Base-by-base conservation (phyloP, 345 rosid genomes). In the Passiflora organensis region DNA sequence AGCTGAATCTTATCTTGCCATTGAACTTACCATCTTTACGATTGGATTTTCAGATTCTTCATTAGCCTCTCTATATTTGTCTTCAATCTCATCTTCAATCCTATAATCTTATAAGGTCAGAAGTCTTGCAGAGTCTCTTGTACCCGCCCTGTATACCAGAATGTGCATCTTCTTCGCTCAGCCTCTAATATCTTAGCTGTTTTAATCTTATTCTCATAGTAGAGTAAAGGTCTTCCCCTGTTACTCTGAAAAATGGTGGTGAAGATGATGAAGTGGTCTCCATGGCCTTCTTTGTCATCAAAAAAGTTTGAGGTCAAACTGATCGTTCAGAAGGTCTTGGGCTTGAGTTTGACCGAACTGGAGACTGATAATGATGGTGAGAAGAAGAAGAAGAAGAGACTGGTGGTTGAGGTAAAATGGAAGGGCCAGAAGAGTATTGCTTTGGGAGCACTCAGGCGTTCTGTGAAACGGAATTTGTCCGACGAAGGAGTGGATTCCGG, bases 321-420 rank as follows among this genome's bases (percentile, higher is more conserved):
- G 34, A 62, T 64, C 16, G 34, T 83, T 9, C 65, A 65, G 19
- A 70, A 59, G 21, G 51, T 80, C 43, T 65, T 76, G 23, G 82
- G 86, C 15, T 44, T 78, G 51, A 63, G 46, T 52, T 60, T 34
- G 43, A 24, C 23, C 12, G 37, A 69, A 43, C 36, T 39, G 45
- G 69, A 49, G 2, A n/a, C n/a, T n/a, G n/a, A n/a, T n/a, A 56
- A 60, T 42, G 64, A n/a, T 53, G 48, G 36, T 49, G 68, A n/a
- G n/a, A n/a, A 17, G 37, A 58, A 25, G 8, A 50, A 68, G 23
- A 80, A 42, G 54, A 80, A 42, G 54, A 18, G 65, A 42, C 61
- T 76, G 20, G 76, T 77, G 56, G 82, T 80, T 23, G 86, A 78
- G 73, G 54, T 83, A 10, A 78, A 75, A 6, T 83, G 84, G 86